Evolutionary conservation across 805 yeast species (phyloP).

Genomic region (Barnettozyma sp.): DNA sequence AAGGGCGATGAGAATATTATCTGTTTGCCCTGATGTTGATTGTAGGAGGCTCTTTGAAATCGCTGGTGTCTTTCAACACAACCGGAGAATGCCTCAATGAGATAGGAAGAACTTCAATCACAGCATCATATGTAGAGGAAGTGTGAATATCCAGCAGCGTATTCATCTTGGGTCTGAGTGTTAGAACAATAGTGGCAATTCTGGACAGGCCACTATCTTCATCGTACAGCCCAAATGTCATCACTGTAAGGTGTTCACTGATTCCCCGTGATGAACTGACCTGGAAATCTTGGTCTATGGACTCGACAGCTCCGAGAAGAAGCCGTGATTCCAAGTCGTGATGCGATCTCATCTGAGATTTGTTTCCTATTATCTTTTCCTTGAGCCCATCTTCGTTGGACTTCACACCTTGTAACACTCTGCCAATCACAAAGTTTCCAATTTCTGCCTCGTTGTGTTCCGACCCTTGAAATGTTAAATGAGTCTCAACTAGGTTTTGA

Average conservation of each 20-base stretch:
- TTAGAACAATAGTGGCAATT: constrained; percentile 15
- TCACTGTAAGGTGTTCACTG: constrained; percentile 14
- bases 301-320: constrained; percentile 11
- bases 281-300: constrained; percentile 18
- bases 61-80: constrained; percentile 11
- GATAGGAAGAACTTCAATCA: constrained; percentile 15
- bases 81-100: constrained; percentile 8
- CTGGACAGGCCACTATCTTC: constrained; percentile 7
- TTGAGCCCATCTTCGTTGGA: constrained; percentile 16
- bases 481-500: constrained; percentile 12
- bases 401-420: constrained; percentile 17
- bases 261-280: constrained; percentile 10
- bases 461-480: constrained; percentile 14
- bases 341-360: constrained; percentile 2
- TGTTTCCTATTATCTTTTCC: constrained; percentile 3
- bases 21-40: constrained; percentile 18
- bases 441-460: constrained; percentile 13
- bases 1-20: no score
- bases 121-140: constrained; percentile 5
- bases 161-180: constrained; percentile 13
- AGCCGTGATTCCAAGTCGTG: constrained; percentile 12
- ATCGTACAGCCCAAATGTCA: constrained; percentile 18
- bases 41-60: constrained; percentile 10
- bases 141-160: constrained; percentile 7
- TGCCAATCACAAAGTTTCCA: constrained; percentile 10